phyloP scores from a whole-genome alignment of 129 eudicot genomes.

The Artemisia annua region DNA sequence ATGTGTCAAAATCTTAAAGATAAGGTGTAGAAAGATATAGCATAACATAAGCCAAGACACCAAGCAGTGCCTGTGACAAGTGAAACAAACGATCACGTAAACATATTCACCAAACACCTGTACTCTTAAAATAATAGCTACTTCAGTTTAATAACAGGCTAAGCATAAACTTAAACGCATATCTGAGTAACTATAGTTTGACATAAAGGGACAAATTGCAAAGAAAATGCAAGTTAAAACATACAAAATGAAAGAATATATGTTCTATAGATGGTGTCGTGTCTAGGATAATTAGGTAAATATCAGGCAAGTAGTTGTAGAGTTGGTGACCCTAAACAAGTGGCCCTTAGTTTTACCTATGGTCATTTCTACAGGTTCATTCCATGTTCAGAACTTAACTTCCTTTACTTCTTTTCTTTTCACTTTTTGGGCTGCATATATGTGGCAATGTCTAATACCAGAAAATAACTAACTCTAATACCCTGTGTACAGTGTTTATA shows the following conservation, averaged over 20 bases:
- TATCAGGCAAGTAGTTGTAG: neutral
- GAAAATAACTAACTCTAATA: slow-evolving; percentile 10
- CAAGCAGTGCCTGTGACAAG: neutral
- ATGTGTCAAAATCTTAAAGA: neutral
- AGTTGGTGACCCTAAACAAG: neutral
- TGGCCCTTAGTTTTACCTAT: neutral
- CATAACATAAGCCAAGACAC: neutral
- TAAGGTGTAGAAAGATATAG: neutral
- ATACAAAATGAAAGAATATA: neutral
- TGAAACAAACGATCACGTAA: no score
- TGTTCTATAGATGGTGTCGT: neutral
- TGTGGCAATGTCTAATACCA: slow-evolving; percentile 27
- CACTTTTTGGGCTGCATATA: slow-evolving; percentile 16
- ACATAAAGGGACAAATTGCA: neutral
- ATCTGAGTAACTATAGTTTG: slow-evolving; percentile 7
- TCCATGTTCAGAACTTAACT: slow-evolving; percentile 26
- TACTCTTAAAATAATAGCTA: neutral
- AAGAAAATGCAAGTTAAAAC: neutral
- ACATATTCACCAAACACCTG: neutral
- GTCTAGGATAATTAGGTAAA: neutral
- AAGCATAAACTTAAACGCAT: neutral
- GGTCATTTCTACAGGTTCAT: slow-evolving; percentile 18
- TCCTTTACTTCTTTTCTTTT: slow-evolving; percentile 11
- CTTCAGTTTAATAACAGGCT: slow-evolving; percentile 8
- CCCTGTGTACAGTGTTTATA: slow-evolving; percentile 29